Evolutionary conservation across 306 rosid genomes (phyloP).

Genomic region (Adenanthera pavonina): DNA sequence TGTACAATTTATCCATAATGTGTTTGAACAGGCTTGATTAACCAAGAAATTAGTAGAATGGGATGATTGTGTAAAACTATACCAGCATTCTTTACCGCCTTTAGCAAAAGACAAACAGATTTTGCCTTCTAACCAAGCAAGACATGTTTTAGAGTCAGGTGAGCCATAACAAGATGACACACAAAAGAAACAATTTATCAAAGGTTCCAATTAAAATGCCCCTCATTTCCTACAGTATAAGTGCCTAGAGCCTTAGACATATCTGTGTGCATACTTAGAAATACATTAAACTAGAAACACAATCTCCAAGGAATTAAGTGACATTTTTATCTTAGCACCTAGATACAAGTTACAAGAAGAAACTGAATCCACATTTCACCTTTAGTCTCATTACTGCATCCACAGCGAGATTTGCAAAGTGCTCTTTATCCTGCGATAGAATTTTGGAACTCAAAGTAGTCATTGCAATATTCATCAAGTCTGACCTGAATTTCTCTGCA

Average conservation of each 20-base stretch:
- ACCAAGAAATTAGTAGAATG: not conserved
- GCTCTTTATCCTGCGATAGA: slow-evolving; percentile 94
- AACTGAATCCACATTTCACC: slow-evolving; percentile 52
- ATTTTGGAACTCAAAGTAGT: slow-evolving; percentile 98
- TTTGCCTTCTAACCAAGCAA: not conserved
- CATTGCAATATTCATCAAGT: slow-evolving; percentile 95
- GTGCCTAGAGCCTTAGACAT: not conserved
- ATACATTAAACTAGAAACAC: slow-evolving; percentile 8
- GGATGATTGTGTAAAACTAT: not conserved
- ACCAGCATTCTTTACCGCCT: not conserved
- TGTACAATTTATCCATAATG: not conserved
- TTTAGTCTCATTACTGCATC: slow-evolving; percentile 96
- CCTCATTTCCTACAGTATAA: not conserved
- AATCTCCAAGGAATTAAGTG: not conserved
- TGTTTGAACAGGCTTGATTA: not conserved
- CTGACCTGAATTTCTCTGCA: slow-evolving; percentile 85
- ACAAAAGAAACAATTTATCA: too few species aligned
- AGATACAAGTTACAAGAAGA: slow-evolving; percentile 14
- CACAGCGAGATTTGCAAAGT: slow-evolving; percentile 88
- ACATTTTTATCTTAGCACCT: not conserved
- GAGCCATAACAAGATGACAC: not conserved
- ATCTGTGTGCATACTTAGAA: not conserved
- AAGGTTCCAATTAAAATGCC: not conserved
- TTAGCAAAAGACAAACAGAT: not conserved
- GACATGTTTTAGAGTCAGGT: not conserved